Evolutionary conservation across 768 basidiomycete genomes (phyloP), one percentile per base, ranked within the genome.

Genomic region (Lactarius quietus): DNA sequence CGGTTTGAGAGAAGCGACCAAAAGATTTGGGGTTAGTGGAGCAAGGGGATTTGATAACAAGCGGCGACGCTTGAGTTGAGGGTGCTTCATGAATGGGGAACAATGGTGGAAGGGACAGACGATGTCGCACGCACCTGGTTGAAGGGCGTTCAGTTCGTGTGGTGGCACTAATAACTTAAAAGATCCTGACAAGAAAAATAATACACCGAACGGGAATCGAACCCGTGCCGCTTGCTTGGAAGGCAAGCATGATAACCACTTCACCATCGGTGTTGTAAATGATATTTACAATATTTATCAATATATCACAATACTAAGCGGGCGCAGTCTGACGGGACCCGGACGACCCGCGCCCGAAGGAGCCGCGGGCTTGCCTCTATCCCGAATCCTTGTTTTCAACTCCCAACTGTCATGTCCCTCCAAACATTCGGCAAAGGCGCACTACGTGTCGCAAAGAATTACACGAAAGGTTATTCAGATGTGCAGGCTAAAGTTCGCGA

Each of bases 401-500:
- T 23, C 17, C 17, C 51, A 18, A 51, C 70, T 48, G 8, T 53
- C 59, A 80, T 80, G 80, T 81, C 83, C 57, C 66, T 93, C 79
- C 89, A 92, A 76, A 84, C 90, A 71, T 87, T 93, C 76, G 91
- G 90, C 70, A 93, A 92, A 76, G 87, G 84, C 70, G 89, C 92
- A 26, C 82, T 95, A 56, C 86, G 95, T 59, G 90, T 93, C 39
- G 91, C 92, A 55, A 97, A 96, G 78, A 96, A 95, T 74, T 95
- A 95, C 75, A 97, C 95, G 62, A 94, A 93, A 71, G 91, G 92
- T 43, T 99, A 98, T 78, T 95, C 95, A 51, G 95, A 98, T 66
- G 88, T 89, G 0, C 93, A 98, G 78, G 87, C 92, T 51, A 98
- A 98, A 77, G 93, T 98, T 66, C 86, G 95, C 66, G 95, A 96